A percentile compares a stretch with the other conserved stretches of the same genome.
Conservation (phyloP, 345 rosid species). For the Diplotaxis tenuifolia region DNA sequence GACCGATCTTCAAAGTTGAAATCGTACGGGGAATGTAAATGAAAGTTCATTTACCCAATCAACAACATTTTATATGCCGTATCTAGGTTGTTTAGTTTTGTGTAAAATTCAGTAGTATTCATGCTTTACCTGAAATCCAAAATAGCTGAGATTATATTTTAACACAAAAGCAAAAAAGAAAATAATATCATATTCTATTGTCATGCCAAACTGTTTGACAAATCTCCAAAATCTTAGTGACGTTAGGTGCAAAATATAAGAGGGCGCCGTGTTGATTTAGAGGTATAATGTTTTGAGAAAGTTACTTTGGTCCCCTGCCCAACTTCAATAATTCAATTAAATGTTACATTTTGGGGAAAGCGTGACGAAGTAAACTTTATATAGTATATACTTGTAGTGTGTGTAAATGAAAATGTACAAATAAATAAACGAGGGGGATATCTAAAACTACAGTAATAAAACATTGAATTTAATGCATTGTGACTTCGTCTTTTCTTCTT, state of each 20-base stretch:
- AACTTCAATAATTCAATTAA: conserved; percentile 24
- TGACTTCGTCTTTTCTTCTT: conserved; percentile 25
- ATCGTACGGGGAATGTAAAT: not conserved
- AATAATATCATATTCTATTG: not conserved
- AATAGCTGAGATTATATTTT: not conserved
- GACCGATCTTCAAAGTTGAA: too few relatives aligned
- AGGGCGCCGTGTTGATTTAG: conserved; percentile 23
- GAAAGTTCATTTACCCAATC: not conserved
- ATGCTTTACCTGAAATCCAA: conserved; percentile 14
- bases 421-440: conserved; percentile 4
- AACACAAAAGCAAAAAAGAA: not conserved
- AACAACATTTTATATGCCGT: not conserved
- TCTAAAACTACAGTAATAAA: conserved; percentile 11
- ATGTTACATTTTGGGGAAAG: conserved; percentile 33
- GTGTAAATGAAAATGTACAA: conserved; percentile 6
- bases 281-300: conserved; percentile 19
- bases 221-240: conserved; percentile 24
- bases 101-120: not conserved
- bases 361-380: conserved; percentile 25
- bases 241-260: conserved; percentile 23
- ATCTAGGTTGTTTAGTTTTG: not conserved
- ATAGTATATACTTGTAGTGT: conserved; percentile 8
- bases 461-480: conserved; percentile 28
- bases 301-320: conserved; percentile 28
- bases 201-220: conserved; percentile 14